These are phyloP conservation scores for Phaeotremella fagi DNA, from an alignment of 768 basidiomycete species.

Conservation along the genomic window DNA sequence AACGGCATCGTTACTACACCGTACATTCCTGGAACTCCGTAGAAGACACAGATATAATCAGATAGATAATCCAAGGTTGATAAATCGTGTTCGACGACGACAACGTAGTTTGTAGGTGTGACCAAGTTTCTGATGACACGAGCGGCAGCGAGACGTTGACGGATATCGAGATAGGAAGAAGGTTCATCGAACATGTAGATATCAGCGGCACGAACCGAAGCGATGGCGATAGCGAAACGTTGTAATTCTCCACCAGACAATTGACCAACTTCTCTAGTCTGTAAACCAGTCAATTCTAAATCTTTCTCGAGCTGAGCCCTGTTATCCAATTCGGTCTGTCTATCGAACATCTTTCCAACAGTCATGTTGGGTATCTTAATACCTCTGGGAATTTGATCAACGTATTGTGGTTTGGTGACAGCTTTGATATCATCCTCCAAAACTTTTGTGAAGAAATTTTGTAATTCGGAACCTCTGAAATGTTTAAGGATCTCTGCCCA, in stretches of 20 bases:
- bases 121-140: constrained; percentile 88
- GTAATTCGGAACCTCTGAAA: constrained; percentile 96
- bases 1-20: constrained; percentile 98
- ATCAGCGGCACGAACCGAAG: constrained; percentile 89
- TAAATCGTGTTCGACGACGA: constrained; percentile 97
- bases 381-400: constrained; percentile 94
- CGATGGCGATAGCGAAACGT: constrained; percentile 96
- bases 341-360: constrained; percentile 85
- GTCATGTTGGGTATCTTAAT: constrained; percentile 80
- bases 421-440: constrained; percentile 98
- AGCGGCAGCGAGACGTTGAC: constrained; percentile 89
- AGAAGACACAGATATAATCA: constrained; percentile 95
- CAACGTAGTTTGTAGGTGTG: constrained; percentile 78
- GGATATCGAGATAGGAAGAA: constrained; percentile 94
- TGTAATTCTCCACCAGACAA: constrained; percentile 96
- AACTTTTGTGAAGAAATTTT: constrained; percentile 99
- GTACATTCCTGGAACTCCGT: constrained; percentile 60
- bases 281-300: constrained; percentile 78
- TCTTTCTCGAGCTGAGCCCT: constrained; percentile 78
- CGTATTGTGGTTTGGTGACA: constrained; percentile 98
- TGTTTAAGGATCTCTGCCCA: constrained; percentile 99
- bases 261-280: constrained; percentile 77
- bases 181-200: constrained; percentile 72
- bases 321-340: constrained; percentile 72
- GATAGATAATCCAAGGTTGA: constrained; percentile 97